phyloP scores from a whole-genome alignment of 306 rosid species.

The Heteromeles arbutifolia region DNA sequence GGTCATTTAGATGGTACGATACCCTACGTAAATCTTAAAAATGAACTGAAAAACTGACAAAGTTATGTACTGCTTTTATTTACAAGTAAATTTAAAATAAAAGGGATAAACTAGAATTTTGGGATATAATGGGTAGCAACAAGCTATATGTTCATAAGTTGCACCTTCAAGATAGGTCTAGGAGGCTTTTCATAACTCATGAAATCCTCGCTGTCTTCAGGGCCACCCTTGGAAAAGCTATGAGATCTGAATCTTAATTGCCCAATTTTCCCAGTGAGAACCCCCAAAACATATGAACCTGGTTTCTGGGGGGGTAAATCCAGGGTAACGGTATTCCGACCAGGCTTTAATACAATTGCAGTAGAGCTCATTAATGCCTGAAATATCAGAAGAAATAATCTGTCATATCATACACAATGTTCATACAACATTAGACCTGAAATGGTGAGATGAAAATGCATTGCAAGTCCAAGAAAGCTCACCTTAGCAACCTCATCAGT shows the following conservation, averaged over 20 bases:
- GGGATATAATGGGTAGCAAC: background rate
- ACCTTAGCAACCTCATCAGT: conserved; percentile 98
- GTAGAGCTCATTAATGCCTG: conserved; percentile 78
- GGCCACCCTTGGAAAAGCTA: conserved; percentile 90
- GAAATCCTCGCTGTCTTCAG: conserved; percentile 86
- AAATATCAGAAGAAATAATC: conserved; percentile 25
- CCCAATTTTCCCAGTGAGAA: conserved; percentile 93
- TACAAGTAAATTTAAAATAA: conserved; percentile 10
- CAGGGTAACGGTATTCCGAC: conserved; percentile 81
- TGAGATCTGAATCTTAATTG: conserved; percentile 88
- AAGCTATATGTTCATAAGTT: conserved; percentile 1
- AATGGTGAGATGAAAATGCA: conserved; percentile 16
- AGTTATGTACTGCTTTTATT: conserved; percentile 5
- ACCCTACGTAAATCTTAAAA: background rate
- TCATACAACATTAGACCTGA: conserved; percentile 12
- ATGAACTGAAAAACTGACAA: background rate
- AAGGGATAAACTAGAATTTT: conserved; percentile 1
- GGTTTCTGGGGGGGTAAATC: conserved; percentile 94
- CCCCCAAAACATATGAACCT: conserved; percentile 96
- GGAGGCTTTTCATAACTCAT: conserved; percentile 98
- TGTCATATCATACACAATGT: background rate
- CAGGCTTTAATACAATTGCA: conserved; percentile 75
- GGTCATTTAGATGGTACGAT: conserved; percentile 19
- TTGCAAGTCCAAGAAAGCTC: conserved; percentile 19
- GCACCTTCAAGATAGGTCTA: conserved; percentile 88